Conservation (phyloP, 2,329 filamentous ascomycete genomes). For the Cytospora paraplurivora region DNA sequence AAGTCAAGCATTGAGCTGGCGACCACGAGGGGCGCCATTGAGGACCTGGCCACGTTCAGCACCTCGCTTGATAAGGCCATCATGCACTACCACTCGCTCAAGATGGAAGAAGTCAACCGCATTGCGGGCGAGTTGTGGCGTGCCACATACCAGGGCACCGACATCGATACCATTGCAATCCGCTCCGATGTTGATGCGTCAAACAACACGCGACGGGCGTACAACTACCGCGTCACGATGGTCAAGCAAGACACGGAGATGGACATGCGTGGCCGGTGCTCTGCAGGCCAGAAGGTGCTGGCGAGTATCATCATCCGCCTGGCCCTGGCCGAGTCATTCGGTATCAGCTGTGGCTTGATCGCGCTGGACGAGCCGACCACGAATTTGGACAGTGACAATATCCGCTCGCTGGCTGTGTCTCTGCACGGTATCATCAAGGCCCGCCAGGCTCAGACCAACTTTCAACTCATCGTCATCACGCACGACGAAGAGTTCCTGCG, state of each 20-base stretch:
- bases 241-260: slow-evolving; percentile 96
- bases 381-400: slow-evolving; percentile 94
- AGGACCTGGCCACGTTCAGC: slow-evolving; percentile 82
- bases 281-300: slow-evolving; percentile 93
- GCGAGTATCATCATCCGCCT: slow-evolving; percentile 97
- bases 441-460: slow-evolving; percentile 84
- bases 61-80: slow-evolving; percentile 91
- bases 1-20: slow-evolving; percentile 86
- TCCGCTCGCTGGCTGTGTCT: slow-evolving; percentile 81
- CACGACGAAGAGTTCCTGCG: slow-evolving; percentile 96
- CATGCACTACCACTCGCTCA: slow-evolving; percentile 93
- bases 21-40: slow-evolving; percentile 89
- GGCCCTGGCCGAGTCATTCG: slow-evolving; percentile 94
- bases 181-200: slow-evolving; percentile 78
- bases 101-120: slow-evolving; percentile 97
- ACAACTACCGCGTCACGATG: slow-evolving; percentile 99
- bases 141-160: slow-evolving; percentile 93
- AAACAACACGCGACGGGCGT: slow-evolving; percentile 69
- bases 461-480: slow-evolving; percentile 97
- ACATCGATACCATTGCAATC: slow-evolving; percentile 96
- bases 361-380: slow-evolving; percentile 97
- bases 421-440: slow-evolving; percentile 85
- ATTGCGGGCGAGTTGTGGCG: slow-evolving; percentile 98
- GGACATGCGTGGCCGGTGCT: slow-evolving; percentile 99
- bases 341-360: slow-evolving; percentile 92